Conservation (phyloP, 1,139 yeast genomes). For the Debaryomyces robertsiae region DNA sequence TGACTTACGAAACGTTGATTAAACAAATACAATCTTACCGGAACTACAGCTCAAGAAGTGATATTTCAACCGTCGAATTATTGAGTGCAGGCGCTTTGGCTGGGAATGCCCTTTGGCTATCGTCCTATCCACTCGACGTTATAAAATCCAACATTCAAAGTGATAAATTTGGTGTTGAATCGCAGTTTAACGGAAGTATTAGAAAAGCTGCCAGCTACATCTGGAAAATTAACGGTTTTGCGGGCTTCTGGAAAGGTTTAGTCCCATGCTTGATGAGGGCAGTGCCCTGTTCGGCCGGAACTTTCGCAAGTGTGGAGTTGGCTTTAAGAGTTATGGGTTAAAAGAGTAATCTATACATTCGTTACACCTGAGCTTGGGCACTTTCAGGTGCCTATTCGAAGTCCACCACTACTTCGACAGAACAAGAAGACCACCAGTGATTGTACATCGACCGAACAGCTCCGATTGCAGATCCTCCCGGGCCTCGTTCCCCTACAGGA, state of each 20-base stretch:
- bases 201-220: constrained; percentile 51
- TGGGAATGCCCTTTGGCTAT: constrained; percentile 72
- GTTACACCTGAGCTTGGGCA: too few relatives aligned
- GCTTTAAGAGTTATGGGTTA: constrained; percentile 60
- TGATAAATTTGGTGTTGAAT: constrained; percentile 53
- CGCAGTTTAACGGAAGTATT: constrained; percentile 49
- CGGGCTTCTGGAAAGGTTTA: constrained; percentile 73
- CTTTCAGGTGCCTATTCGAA: too few relatives aligned
- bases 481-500: too few relatives aligned
- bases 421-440: too few relatives aligned
- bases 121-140: constrained; percentile 73
- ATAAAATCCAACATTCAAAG: constrained; percentile 71
- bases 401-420: too few relatives aligned
- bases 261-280: constrained; percentile 72
- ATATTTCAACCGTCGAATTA: constrained; percentile 63
- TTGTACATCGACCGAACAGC: too few relatives aligned
- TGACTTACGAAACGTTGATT: constrained; percentile 68
- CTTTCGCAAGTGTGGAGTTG: constrained; percentile 76
- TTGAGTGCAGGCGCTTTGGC: constrained; percentile 68
- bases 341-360: too few relatives aligned
- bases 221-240: constrained; percentile 45
- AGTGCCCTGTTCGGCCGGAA: constrained; percentile 73
- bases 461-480: too few relatives aligned
- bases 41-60: constrained; percentile 45
- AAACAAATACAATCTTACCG: constrained; percentile 36